Percentiles rank a stretch among this genome's conserved stretches.
Evolutionary conservation across 73 alveolate genomes (phyloP).

Genomic region (Breviolum minutum): DNA sequence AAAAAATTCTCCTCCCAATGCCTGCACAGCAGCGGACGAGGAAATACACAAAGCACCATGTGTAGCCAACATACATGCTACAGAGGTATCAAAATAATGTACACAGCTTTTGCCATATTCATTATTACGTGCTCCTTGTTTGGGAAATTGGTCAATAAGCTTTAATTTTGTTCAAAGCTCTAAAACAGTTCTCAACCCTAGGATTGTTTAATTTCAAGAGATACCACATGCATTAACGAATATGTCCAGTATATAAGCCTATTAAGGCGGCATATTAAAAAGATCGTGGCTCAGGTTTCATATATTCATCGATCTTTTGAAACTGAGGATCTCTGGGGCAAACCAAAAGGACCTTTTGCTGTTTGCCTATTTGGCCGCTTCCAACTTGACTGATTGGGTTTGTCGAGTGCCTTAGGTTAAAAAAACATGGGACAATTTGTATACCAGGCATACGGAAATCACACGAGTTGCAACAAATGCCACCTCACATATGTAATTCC

Average conservation of each 20-base stretch:
- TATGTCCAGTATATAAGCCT: neutral
- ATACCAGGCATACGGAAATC: too few relatives aligned
- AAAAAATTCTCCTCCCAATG: too few relatives aligned
- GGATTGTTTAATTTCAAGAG: too few relatives aligned
- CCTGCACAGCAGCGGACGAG: too few relatives aligned
- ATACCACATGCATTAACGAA: neutral
- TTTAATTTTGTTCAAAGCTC: neutral
- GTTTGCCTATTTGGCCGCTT: conserved; percentile 48
- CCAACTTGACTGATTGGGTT: conserved; percentile 4
- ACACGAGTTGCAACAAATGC: too few relatives aligned
- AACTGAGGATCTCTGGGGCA: conserved; percentile 57
- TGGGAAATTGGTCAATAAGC: too few relatives aligned
- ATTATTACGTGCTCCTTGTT: too few relatives aligned
- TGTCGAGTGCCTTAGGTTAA: conserved; percentile 18
- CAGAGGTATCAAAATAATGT: too few relatives aligned
- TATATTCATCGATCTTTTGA: neutral
- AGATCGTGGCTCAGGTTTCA: neutral
- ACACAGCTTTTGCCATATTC: too few relatives aligned
- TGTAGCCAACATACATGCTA: too few relatives aligned
- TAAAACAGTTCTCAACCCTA: neutral
- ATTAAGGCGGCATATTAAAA: neutral
- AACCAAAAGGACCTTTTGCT: conserved; percentile 73
- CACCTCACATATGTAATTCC: neutral
- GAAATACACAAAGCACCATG: too few relatives aligned
- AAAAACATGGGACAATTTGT: too few relatives aligned